These are phyloP conservation scores for Zoysia pacifica DNA, from an alignment of 176 grass and related monocot species.

Conservation along the genomic window DNA sequence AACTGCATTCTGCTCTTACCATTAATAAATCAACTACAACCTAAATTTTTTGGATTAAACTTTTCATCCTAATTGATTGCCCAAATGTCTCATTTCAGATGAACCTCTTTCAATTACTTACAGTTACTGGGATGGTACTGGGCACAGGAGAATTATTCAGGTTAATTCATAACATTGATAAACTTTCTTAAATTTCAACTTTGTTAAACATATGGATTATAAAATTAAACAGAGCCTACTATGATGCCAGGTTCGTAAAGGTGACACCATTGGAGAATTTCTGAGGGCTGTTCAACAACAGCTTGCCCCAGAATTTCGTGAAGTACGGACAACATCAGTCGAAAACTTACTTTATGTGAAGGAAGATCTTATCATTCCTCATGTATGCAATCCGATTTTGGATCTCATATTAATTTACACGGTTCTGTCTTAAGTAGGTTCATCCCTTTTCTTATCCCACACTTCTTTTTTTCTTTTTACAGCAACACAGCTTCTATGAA, in stretches of 20 bases:
- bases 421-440: constrained; percentile 17
- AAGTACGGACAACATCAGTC: constrained; percentile 95
- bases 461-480: constrained; percentile 44
- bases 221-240: constrained; percentile 33
- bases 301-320: constrained; percentile 93
- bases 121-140: constrained; percentile 99
- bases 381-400: constrained; percentile 57
- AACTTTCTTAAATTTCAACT: constrained; percentile 14
- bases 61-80: constrained; percentile 24
- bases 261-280: constrained; percentile 93
- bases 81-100: constrained; percentile 53
- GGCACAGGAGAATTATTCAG: constrained; percentile 87
- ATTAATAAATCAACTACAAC: constrained; percentile 4
- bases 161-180: constrained; percentile 38
- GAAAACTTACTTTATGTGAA: constrained; percentile 98
- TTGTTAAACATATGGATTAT: constrained; percentile 12
- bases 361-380: constrained; percentile 99
- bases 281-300: constrained; percentile 93
- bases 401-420: constrained; percentile 20
- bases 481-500: constrained; percentile 99
- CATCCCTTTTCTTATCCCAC: constrained; percentile 17
- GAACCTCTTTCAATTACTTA: constrained; percentile 94
- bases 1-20: constrained; percentile 17
- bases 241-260: constrained; percentile 73
- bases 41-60: constrained; percentile 28